Conservation (phyloP, 148 eudicot genomes). For the Rhododendron vialii region DNA sequence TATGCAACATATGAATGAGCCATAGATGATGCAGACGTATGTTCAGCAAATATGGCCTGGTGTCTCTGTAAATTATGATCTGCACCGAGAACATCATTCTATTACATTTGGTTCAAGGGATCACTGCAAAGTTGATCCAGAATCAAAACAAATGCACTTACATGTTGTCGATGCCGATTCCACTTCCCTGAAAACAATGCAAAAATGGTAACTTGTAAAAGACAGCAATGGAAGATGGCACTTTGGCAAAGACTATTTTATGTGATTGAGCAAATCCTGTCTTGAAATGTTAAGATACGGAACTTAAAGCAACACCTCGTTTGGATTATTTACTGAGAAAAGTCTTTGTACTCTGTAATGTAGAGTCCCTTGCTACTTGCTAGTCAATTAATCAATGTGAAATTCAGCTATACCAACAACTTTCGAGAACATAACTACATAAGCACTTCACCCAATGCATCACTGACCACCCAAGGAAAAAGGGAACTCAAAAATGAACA, state of each 20-base stretch:
- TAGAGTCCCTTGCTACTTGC: background rate
- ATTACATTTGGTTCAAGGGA: background rate
- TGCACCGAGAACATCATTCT: conserved; percentile 14
- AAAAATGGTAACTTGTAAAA: conserved; percentile 10
- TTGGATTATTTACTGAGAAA: background rate
- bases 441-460: background rate
- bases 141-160: conserved; percentile 15
- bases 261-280: background rate
- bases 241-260: background rate
- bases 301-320: conserved; percentile 1
- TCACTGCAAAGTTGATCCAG: background rate
- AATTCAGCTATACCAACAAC: background rate
- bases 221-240: background rate
- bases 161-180: conserved; percentile 20
- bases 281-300: background rate
- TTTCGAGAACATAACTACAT: background rate
- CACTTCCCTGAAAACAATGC: conserved; percentile 23
- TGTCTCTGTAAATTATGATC: conserved; percentile 27
- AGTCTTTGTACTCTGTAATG: background rate
- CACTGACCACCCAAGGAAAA: background rate
- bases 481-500: background rate
- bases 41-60: conserved; percentile 24
- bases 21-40: conserved; percentile 21
- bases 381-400: background rate
- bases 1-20: conserved; percentile 25